Conservation (phyloP, 2,329 filamentous ascomycete genomes). For the Paecilomyces dactylethromorphus region DNA sequence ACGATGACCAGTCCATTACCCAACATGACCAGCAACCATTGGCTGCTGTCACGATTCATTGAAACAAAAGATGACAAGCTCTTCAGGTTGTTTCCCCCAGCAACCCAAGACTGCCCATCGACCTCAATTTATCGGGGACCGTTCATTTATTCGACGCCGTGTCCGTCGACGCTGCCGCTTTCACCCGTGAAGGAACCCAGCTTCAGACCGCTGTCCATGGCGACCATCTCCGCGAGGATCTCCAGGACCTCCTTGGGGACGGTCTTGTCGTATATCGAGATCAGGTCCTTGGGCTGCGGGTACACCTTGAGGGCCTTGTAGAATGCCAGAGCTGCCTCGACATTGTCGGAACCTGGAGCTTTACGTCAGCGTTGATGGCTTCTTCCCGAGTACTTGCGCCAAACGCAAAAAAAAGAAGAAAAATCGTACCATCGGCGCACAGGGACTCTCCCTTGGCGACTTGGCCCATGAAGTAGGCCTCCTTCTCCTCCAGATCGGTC, state of each 20-base stretch:
- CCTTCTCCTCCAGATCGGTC: slow-evolving; percentile 80
- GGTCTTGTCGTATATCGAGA: slow-evolving; percentile 97
- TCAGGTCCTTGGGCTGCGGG: slow-evolving; percentile 84
- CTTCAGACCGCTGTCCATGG: slow-evolving; percentile 70
- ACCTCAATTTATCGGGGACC: neutral
- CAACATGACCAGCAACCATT: slow-evolving; percentile 13
- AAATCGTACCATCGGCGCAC: slow-evolving; percentile 67
- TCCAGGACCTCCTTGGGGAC: slow-evolving; percentile 96
- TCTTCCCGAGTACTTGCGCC: neutral
- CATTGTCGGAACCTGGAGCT: slow-evolving; percentile 32
- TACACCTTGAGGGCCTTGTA: slow-evolving; percentile 99
- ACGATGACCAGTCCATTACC: slow-evolving; percentile 15
- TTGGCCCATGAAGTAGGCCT: slow-evolving; percentile 94
- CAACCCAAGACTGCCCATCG: neutral
- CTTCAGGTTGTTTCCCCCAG: neutral
- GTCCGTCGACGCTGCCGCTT: slow-evolving; percentile 23
- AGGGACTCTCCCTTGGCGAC: slow-evolving; percentile 82
- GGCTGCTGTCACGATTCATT: neutral
- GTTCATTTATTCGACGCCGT: slow-evolving; percentile 29
- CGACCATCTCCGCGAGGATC: slow-evolving; percentile 96
- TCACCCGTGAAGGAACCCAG: slow-evolving; percentile 45
- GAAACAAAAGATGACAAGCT: neutral
- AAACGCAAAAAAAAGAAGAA: slow-evolving; percentile 2
- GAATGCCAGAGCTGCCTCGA: slow-evolving; percentile 89
- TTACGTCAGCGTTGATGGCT: slow-evolving; percentile 9